Base-by-base conservation (phyloP, 78 protist species). In the Chrysochromulina tobinii region DNA sequence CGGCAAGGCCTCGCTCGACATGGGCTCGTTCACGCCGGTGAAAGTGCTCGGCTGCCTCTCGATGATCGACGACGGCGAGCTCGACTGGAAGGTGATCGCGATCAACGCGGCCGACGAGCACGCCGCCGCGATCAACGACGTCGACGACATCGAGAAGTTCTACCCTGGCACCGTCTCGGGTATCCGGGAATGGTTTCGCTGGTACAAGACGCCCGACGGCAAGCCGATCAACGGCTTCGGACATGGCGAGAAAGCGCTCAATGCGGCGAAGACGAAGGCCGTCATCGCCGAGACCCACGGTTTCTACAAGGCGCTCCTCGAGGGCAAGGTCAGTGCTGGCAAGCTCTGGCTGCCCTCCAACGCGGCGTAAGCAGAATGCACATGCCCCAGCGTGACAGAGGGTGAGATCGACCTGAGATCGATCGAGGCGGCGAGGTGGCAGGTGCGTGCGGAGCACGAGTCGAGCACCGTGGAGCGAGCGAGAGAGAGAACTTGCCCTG, bases 61-160 rank as follows among this genome's bases (percentile, higher is more conserved):
- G 58, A n/a, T 94, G 85, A 84, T 93, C n/a, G 96, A 94, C 86
- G 95, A 93, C 77, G 95, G 95, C 51, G 96, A 94, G 92, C 53
- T 55, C 69, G 96, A 94, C 92, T 94, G 96, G 96, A 94, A 94
- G 73, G 55, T 94, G 69, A 25, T 94, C 51, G 90, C 94, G 53
- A 72, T 94, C 81, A 18, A 4, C 48, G 88, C 88, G 20, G 0
- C 69, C 9, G 92, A 90, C 88, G 55, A 87, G 64, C 58, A 61
- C 55, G 92, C 92, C 3, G 50, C 58, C 21, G 59, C 61, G 51
- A 77, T 90, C 89, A 77, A 90, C 88, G 92, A 90, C 61, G 87
- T 79, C 48, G 87, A 11, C 27, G 87, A 79, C 61, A 54, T 79
- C 20, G 87, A 79, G 87, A 79, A 79, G 61, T 51, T 23, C 58